Percentiles rank a stretch among this genome's conserved stretches.
phyloP scores from a whole-genome alignment of 768 basidiomycete genomes.

The Podaxis sp. region DNA sequence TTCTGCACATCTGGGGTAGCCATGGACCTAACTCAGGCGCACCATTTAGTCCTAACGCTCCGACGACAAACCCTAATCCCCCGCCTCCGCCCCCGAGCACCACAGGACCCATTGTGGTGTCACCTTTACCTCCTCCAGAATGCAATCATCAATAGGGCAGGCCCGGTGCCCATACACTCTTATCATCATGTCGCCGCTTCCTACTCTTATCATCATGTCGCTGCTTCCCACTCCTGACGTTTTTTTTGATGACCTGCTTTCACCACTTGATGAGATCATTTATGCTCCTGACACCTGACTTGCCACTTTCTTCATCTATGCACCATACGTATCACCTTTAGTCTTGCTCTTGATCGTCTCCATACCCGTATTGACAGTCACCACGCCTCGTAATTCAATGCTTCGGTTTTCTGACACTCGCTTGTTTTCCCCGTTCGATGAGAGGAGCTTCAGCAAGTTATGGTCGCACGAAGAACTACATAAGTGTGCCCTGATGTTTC shows the following conservation, averaged over 20 bases:
- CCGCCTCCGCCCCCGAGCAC: neutral
- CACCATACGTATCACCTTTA: neutral
- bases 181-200: neutral
- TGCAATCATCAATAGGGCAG: conserved; percentile 4
- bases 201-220: neutral
- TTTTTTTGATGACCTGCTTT: neutral
- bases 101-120: neutral
- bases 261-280: neutral
- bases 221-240: neutral
- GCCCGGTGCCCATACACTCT: neutral
- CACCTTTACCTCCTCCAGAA: conserved; percentile 13
- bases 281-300: too few relatives aligned
- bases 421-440: neutral
- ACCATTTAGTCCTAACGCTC: neutral
- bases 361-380: neutral
- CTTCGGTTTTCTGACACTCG: neutral
- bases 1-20: neutral
- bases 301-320: neutral
- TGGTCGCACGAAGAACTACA: too few relatives aligned
- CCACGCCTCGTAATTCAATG: neutral
- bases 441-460: too few relatives aligned
- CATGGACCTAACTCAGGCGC: neutral
- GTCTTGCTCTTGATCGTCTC: neutral
- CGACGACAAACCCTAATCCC: neutral
- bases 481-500: too few relatives aligned